Evolutionary conservation across 108 stramenopile genomes (phyloP).

Genomic region (Conticribra weissflogii): DNA sequence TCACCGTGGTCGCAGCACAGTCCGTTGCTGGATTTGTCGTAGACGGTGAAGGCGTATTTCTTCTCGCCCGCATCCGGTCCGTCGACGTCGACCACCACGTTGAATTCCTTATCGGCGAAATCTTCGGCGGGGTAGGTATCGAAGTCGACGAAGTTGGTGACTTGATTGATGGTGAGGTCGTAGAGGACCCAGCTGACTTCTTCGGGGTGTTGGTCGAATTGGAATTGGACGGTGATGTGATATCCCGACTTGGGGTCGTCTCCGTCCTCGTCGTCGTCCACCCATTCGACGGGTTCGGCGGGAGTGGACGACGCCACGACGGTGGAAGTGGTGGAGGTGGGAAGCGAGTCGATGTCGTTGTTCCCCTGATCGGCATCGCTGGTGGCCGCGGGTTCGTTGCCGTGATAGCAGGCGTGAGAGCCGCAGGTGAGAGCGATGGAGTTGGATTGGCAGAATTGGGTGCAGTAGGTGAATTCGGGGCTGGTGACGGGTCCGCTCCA

Average conservation of each 20-base stretch:
- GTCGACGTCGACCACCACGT: slow-evolving; percentile 23
- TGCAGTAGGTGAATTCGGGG: slow-evolving; percentile 39
- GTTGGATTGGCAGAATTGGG: slow-evolving; percentile 28
- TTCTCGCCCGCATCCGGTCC: slow-evolving; percentile 43
- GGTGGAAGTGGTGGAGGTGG: neutral
- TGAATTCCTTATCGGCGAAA: slow-evolving; percentile 31
- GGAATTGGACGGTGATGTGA: slow-evolving; percentile 34
- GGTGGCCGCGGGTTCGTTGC: neutral
- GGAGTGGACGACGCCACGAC: neutral
- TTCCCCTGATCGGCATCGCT: slow-evolving; percentile 31
- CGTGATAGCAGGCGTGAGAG: slow-evolving; percentile 18
- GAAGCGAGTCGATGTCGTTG: neutral
- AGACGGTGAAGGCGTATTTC: slow-evolving; percentile 59
- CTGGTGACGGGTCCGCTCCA: slow-evolving; percentile 40
- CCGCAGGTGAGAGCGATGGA: slow-evolving; percentile 20
- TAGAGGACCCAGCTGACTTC: slow-evolving; percentile 49
- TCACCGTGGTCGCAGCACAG: slow-evolving; percentile 41
- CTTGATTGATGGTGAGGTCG: slow-evolving; percentile 28
- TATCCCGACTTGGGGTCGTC: slow-evolving; percentile 4
- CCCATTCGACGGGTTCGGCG: neutral
- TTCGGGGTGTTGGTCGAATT: slow-evolving; percentile 46
- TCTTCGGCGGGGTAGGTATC: slow-evolving; percentile 27
- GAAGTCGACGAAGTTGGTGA: slow-evolving; percentile 41
- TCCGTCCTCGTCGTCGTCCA: slow-evolving; percentile 5
- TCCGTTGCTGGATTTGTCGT: slow-evolving; percentile 49